Evolutionary conservation across 2,329 filamentous ascomycete species (phyloP).

Genomic region (Pseudopithomyces maydicus): DNA sequence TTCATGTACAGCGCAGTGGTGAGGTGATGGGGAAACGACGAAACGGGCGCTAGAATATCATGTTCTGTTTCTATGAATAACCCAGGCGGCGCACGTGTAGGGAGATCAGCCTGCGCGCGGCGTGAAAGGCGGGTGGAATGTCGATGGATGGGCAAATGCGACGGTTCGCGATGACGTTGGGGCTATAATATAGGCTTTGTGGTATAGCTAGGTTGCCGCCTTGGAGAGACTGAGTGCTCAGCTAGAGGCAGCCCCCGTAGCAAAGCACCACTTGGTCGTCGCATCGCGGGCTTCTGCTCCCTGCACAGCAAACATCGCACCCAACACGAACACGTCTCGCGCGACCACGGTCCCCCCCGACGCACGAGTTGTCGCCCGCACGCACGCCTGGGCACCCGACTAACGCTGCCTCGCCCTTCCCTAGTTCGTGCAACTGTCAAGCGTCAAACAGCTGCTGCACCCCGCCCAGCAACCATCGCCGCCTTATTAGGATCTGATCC

Average conservation of each 20-base stretch:
- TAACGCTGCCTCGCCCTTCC: neutral
- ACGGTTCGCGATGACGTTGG: conserved; percentile 18
- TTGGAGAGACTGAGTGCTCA: conserved; percentile 7
- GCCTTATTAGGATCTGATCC: conserved; percentile 13
- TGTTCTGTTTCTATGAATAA: neutral
- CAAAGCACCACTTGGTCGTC: no score
- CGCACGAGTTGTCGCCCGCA: conserved; percentile 1
- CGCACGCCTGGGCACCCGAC: no score
- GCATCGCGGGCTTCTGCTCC: neutral
- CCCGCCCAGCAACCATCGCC: conserved; percentile 9
- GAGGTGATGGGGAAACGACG: neutral
- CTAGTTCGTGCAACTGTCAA: conserved; percentile 9
- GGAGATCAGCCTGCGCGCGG: neutral
- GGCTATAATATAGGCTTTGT: neutral
- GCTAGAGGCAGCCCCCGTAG: no score
- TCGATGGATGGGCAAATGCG: conserved; percentile 7
- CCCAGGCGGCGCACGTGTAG: neutral
- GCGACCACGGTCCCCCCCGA: neutral
- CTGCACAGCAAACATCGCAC: conserved; percentile 8
- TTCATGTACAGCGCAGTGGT: neutral
- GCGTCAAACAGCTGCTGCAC: conserved; percentile 9
- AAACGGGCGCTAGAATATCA: neutral
- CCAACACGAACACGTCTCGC: neutral
- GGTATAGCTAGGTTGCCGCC: conserved; percentile 20
- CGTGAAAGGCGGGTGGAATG: neutral